Conservation (phyloP, 768 basidiomycete species). For the Rhodotorula babjevae region DNA sequence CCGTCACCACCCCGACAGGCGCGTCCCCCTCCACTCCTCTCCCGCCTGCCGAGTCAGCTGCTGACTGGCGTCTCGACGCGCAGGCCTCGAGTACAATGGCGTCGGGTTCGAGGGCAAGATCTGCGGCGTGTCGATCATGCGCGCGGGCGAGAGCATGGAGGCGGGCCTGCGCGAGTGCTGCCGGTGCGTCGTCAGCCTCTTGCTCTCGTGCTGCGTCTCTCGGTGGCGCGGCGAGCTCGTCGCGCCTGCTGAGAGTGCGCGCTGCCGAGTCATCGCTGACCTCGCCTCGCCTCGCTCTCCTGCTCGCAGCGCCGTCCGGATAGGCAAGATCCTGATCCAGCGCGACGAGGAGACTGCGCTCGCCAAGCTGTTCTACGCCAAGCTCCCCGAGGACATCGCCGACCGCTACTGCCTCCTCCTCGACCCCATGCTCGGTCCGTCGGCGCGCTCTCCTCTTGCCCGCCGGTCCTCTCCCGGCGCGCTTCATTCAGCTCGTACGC, state of each 20-base stretch:
- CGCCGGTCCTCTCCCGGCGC: too few species aligned
- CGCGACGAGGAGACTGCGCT: slow-evolving; percentile 92
- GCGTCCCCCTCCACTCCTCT: slow-evolving; percentile 24
- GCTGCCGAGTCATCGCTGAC: not conserved
- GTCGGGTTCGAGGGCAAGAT: slow-evolving; percentile 87
- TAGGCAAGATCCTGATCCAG: slow-evolving; percentile 98
- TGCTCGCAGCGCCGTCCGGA: slow-evolving; percentile 53
- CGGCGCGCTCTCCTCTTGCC: not conserved
- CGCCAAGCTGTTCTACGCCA: slow-evolving; percentile 68
- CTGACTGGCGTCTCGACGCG: too few species aligned
- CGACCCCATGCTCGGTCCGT: slow-evolving; percentile 92
- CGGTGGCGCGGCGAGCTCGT: too few species aligned
- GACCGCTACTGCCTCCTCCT: slow-evolving; percentile 85
- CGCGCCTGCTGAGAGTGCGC: too few species aligned
- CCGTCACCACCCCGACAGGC: slow-evolving; percentile 76
- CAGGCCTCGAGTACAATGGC: slow-evolving; percentile 77
- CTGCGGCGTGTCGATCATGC: slow-evolving; percentile 50
- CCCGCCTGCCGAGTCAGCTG: too few species aligned
- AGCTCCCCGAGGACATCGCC: slow-evolving; percentile 92
- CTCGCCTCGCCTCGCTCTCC: too few species aligned
- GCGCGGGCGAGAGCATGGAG: slow-evolving; percentile 99
- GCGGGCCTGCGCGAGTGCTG: slow-evolving; percentile 93
- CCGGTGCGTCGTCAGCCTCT: slow-evolving; percentile 64
- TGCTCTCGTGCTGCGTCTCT: not conserved
- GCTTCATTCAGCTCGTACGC: too few species aligned